These are phyloP conservation scores for Neostapfia colusana DNA, from an alignment of 176 grass and related monocot genomes.

Conservation along the genomic window DNA sequence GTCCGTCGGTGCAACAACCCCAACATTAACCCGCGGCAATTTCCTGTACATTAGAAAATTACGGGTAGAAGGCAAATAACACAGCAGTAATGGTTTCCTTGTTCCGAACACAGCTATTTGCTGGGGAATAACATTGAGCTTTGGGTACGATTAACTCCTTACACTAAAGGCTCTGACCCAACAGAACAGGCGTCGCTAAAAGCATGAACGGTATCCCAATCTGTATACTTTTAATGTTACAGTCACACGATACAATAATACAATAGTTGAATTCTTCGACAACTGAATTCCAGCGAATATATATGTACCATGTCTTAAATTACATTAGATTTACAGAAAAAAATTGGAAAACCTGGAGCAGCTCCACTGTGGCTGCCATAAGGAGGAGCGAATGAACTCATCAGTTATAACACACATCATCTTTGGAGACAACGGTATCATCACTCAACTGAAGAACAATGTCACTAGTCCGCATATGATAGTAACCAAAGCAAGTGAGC, in stretches of 20 bases:
- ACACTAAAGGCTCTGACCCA: not conserved
- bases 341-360: not conserved
- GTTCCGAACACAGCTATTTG: not conserved
- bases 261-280: not conserved
- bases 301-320: not conserved
- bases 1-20: not conserved
- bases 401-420: constrained; percentile 15
- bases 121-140: not conserved
- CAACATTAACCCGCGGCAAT: not conserved
- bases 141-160: no score
- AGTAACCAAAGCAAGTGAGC: constrained; percentile 36
- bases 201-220: not conserved
- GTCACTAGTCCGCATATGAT: constrained; percentile 30
- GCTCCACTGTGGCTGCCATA: not conserved
- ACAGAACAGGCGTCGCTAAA: not conserved
- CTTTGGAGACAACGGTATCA: not conserved
- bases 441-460: constrained; percentile 40
- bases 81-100: not conserved
- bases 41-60: not conserved
- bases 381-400: constrained; percentile 5
- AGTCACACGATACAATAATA: constrained; percentile 15
- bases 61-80: not conserved
- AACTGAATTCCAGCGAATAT: constrained; percentile 23
- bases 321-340: constrained; percentile 13
- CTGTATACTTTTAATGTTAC: not conserved